These are phyloP conservation scores for Alternaria triticina DNA, from an alignment of 2,329 filamentous ascomycete genomes.

Conservation along the genomic window DNA sequence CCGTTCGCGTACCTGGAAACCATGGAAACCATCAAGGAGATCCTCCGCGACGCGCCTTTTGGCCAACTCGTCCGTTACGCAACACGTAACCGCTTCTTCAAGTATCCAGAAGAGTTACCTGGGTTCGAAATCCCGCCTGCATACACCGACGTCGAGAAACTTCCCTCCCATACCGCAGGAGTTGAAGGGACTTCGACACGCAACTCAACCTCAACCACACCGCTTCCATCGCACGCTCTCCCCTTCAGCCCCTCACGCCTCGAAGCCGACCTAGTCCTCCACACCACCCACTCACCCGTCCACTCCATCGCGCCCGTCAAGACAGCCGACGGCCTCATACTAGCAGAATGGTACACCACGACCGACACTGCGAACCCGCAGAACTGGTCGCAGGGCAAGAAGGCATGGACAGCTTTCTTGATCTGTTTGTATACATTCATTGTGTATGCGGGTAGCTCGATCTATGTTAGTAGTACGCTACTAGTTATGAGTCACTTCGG, in stretches of 20 bases:
- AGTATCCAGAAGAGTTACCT: slow-evolving; percentile 65
- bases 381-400: slow-evolving; percentile 48
- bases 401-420: slow-evolving; percentile 45
- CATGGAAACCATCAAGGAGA: neutral
- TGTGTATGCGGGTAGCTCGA: slow-evolving; percentile 61
- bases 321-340: slow-evolving; percentile 46
- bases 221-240: neutral
- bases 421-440: slow-evolving; percentile 67
- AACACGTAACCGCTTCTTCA: slow-evolving; percentile 60
- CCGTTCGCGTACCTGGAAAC: accelerated
- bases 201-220: neutral
- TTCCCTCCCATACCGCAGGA: neutral
- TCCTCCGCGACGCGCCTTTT: slow-evolving; percentile 63
- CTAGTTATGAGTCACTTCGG: slow-evolving; percentile 62
- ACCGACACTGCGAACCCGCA: slow-evolving; percentile 49
- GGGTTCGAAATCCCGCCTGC: slow-evolving; percentile 60
- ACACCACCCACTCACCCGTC: slow-evolving; percentile 36
- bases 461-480: slow-evolving; percentile 55
- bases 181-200: no score
- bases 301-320: slow-evolving; percentile 45
- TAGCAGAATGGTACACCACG: slow-evolving; percentile 55
- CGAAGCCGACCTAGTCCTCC: neutral
- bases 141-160: slow-evolving; percentile 34
- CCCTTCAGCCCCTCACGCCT: neutral
- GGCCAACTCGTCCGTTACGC: slow-evolving; percentile 65